Evolutionary conservation across 1,284 basidiomycete species (phyloP).

Genomic region (Mycosarcoma maydis): DNA sequence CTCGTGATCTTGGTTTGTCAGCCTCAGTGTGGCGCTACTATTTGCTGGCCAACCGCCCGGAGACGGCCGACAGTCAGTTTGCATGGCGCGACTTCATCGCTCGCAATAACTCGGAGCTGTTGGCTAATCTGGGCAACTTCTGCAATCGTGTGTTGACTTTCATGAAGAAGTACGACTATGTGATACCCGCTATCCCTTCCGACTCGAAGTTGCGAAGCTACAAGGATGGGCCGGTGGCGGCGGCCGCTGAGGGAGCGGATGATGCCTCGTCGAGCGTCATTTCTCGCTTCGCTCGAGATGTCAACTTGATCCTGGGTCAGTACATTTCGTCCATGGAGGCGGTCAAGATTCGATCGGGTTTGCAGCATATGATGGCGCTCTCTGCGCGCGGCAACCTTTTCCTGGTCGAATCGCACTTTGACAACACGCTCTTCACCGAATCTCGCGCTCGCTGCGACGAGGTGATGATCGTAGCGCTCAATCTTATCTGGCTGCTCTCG

Average conservation of each 20-base stretch:
- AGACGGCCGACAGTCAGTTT: conserved; percentile 94
- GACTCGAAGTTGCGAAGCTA: conserved; percentile 49
- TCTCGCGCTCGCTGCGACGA: conserved; percentile 86
- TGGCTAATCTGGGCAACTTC: conserved; percentile 99
- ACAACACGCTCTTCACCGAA: conserved; percentile 85
- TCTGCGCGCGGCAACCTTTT: conserved; percentile 94
- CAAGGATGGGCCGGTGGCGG: conserved; percentile 37
- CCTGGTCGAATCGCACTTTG: conserved; percentile 88
- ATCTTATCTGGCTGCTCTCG: conserved; percentile 91
- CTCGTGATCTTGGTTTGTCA: conserved; percentile 90
- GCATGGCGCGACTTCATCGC: conserved; percentile 95
- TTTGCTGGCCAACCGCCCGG: conserved; percentile 89
- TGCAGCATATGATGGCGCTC: conserved; percentile 87
- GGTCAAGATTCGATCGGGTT: conserved; percentile 86
- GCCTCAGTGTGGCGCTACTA: conserved; percentile 98
- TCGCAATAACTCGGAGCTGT: conserved; percentile 90
- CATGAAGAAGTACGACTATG: conserved; percentile 83
- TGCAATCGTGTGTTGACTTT: conserved; percentile 96
- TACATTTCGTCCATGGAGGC: conserved; percentile 90
- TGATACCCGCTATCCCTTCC: conserved; percentile 71
- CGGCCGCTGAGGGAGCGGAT: conserved; percentile 32
- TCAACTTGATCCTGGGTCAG: conserved; percentile 81
- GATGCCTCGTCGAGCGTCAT: conserved; percentile 40
- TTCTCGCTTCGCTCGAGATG: conserved; percentile 76
- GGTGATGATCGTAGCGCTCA: conserved; percentile 85